A percentile compares a stretch with the other conserved stretches of the same genome.
These are phyloP conservation scores for Rubroboletus pulcherrimus DNA, from an alignment of 768 basidiomycete genomes.

Conservation along the genomic window DNA sequence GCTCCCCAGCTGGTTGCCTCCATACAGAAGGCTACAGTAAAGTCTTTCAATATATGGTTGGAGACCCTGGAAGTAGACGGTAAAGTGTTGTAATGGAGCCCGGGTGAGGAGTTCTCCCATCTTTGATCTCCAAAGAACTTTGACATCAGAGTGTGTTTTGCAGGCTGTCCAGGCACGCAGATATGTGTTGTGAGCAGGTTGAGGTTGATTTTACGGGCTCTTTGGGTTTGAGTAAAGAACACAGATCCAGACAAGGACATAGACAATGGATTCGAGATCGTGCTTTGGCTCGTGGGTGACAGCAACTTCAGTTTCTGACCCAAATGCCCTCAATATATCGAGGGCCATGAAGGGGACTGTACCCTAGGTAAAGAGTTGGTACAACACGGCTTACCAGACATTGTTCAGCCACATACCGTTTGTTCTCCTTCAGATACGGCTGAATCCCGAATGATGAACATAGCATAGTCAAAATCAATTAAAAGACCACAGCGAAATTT, in stretches of 20 bases:
- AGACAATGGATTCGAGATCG: constrained; percentile 3
- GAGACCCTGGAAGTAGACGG: too few species aligned
- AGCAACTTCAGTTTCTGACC: neutral
- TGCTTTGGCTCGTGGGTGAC: neutral
- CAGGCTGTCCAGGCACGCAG: neutral
- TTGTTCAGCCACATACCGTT: neutral
- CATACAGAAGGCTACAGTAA: too few species aligned
- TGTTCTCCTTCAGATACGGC: neutral
- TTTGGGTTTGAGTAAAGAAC: neutral
- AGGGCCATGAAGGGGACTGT: constrained; percentile 6
- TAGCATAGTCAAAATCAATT: neutral
- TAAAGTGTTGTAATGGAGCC: too few species aligned
- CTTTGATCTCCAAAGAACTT: neutral
- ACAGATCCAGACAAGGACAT: constrained; percentile 4
- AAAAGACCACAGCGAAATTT: neutral
- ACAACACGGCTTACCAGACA: neutral
- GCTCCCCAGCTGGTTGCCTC: too few species aligned
- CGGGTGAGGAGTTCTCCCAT: too few species aligned
- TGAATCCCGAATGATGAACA: neutral
- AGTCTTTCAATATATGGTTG: too few species aligned
- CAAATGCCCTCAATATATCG: neutral
- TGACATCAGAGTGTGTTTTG: neutral
- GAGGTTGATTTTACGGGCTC: neutral
- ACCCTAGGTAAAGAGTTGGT: neutral
- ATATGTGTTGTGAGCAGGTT: neutral